Base-by-base conservation (phyloP, 305 asterid genomes). In the Solanum hybrid region DNA sequence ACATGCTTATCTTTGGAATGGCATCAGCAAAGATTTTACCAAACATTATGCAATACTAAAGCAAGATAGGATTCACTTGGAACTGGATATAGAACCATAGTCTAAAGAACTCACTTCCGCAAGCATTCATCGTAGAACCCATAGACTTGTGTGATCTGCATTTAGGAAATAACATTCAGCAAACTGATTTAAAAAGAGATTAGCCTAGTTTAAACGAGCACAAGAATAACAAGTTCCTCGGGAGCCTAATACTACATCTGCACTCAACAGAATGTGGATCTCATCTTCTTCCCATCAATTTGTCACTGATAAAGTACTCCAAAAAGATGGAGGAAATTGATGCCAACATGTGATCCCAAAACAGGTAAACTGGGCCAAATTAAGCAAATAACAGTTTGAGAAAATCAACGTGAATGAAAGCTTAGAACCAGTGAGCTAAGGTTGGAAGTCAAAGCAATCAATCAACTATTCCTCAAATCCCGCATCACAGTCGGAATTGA, bases 71-170 rank as follows among this genome's bases (percentile, higher is more conserved):
- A 90, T 84, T 85, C 78, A 90, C 86, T 64, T 91, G 79, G 88
- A 85, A 89, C 76, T 9, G 87, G n/a, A 89, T 56, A 89, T 88
- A 84, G 56, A 71, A 87, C 73, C 56, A 85, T 73, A 85, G 89
- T 51, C 85, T 42, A 87, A 71, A 91, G 90, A 89, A 95, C 99
- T 97, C 91, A 97, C 99, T 97, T 97, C 93, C 99, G 92, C 92
- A 97, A 91, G 91, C 99, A 97, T 92, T 96, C 99, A 91, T 97
- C 99, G 89, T 96, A 97, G 93, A 97, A 97, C 71, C 99, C 99
- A 92, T 96, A 97, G 84, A 97, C 99, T 93, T 97, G 99, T 2
- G 99, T 97, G 90, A 97, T 97, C 99, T 97, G 98, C 95, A 94
- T 76, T 78, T 78, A 91, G 76, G 89, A 87, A 84, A 87, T 86